Base-by-base conservation (phyloP, 1,139 yeast species). In the Hansenula anomala region DNA sequence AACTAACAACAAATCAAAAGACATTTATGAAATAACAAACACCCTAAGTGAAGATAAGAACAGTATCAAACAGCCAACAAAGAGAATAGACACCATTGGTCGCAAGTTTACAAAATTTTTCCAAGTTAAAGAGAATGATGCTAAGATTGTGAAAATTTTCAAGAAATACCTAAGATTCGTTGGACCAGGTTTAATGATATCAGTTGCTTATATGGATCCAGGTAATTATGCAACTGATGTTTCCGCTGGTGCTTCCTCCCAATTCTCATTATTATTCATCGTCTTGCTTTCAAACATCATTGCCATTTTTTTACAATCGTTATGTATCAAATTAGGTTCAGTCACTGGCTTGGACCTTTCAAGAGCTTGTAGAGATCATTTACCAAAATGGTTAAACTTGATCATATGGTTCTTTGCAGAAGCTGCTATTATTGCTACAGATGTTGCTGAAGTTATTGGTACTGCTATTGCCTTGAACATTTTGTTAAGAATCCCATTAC, bases 391-490 rank as follows among this genome's bases (percentile, higher is more conserved):
- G 78, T 51, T 82, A 44, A 80, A 82, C 49, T 56, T 64, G 43
- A 46, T 61, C 1, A 47, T 86, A 5, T 86, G 87, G 74, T 47
- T 82, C 31, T 67, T 83, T 43, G 90, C 95, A 1, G 95, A 86
- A 57, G 69, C 74, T 52, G 94, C 95, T 25, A 85, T 86, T 43
- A 75, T 86, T 37, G 88, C 95, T 1, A 86, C 95, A 0, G 95
- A 86, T 66, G 71, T 86, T 10, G 94, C 95, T 4, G 95, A 86
- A 55, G 95, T 86, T 26, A 83, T 86, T 40, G 95, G 95, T 52
- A 77, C 88, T n/a, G 94, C 95, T 4, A 78, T 86, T 51, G 92
- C 95, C 0, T 64, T 86, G 43, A 84, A 86, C 54, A 79, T 86
- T 39, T 66, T 86, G 43, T 51, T 83, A 33, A 71, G 70, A 37